These are phyloP conservation scores for Fusarium phyllophilum DNA, from an alignment of 2,329 filamentous ascomycete species.

Conservation along the genomic window DNA sequence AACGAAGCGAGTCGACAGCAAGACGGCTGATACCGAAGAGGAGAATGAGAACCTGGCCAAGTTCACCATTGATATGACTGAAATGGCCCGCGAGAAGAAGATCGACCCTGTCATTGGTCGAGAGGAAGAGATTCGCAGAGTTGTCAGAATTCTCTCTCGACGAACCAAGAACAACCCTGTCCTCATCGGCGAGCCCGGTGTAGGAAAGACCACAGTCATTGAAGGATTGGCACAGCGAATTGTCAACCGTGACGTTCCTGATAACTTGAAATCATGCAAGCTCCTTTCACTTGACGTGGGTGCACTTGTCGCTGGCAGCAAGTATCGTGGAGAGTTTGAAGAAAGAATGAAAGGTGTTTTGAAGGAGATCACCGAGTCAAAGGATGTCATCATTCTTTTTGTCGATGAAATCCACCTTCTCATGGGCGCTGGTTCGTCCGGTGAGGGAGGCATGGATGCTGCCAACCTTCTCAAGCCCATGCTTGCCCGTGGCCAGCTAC, in stretches of 20 bases:
- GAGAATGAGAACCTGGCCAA: conserved; percentile 97
- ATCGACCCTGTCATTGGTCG: conserved; percentile 97
- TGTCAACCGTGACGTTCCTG: conserved; percentile 94
- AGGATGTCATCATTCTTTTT: conserved; percentile 97
- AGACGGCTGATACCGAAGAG: conserved; percentile 91
- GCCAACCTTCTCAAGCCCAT: conserved; percentile 98
- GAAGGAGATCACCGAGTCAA: conserved; percentile 94
- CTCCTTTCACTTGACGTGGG: conserved; percentile 95
- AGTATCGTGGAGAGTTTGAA: conserved; percentile 98
- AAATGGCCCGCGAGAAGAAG: conserved; percentile 95
- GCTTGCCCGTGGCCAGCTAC: conserved; percentile 94
- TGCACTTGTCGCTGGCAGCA: conserved; percentile 94
- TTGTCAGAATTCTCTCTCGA: conserved; percentile 89
- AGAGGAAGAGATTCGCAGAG: conserved; percentile 93
- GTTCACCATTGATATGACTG: conserved; percentile 98
- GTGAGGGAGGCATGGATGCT: conserved; percentile 98
- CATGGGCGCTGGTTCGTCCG: conserved; percentile 95
- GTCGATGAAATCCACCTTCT: conserved; percentile 98
- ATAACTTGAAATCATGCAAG: conserved; percentile 93
- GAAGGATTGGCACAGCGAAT: conserved; percentile 96
- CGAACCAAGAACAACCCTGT: conserved; percentile 99
- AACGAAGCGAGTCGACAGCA: conserved; percentile 92
- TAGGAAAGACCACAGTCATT: conserved; percentile 97
- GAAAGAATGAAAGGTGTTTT: conserved; percentile 99
- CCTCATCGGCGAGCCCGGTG: conserved; percentile 96